phyloP scores from a whole-genome alignment of 192 early-diverging fungal genomes.

The Backusella westeae region DNA sequence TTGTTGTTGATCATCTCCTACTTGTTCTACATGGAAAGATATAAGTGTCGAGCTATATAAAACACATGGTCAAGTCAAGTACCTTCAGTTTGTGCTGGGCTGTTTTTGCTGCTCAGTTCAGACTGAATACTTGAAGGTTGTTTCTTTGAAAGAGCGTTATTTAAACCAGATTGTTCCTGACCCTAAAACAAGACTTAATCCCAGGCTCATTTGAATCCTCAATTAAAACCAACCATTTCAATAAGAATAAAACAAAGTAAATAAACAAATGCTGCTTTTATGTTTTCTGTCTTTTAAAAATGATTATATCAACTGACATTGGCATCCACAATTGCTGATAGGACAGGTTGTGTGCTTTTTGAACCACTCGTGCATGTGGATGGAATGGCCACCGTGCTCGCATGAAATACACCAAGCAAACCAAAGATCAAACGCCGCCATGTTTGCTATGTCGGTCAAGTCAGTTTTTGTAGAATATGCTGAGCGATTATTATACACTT shows the following conservation, averaged over 20 bases:
- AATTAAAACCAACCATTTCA: background rate
- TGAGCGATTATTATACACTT: background rate
- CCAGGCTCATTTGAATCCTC: background rate
- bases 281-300: background rate
- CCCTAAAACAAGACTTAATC: background rate
- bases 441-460: slow-evolving; percentile 29
- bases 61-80: background rate
- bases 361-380: slow-evolving; percentile 93
- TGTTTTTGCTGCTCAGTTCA: background rate
- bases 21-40: background rate
- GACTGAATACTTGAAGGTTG: background rate
- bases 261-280: background rate
- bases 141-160: background rate
- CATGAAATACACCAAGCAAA: slow-evolving; percentile 99
- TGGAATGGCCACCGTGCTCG: slow-evolving; percentile 92
- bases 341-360: slow-evolving; percentile 80
- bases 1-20: background rate
- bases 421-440: slow-evolving; percentile 78
- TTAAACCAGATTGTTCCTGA: background rate
- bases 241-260: background rate
- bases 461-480: background rate
- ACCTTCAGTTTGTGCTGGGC: background rate
- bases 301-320: slow-evolving; percentile 40
- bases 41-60: background rate
- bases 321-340: slow-evolving; percentile 84